Percentiles rank a stretch among this genome's conserved stretches.
Conservation (phyloP, 441 rosid species). For the Manihot esculenta region DNA sequence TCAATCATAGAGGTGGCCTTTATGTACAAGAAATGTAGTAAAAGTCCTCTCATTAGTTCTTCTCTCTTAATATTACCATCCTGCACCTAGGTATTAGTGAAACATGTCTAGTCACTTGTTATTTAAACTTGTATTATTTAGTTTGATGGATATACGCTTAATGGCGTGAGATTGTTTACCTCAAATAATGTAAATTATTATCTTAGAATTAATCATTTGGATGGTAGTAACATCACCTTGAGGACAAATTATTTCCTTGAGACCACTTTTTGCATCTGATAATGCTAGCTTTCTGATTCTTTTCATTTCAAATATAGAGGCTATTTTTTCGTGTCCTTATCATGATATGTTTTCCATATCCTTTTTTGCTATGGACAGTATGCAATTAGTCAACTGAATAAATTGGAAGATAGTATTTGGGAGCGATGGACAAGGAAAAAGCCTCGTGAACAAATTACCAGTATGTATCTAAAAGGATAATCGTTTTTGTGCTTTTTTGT, state of each 20-base stretch:
- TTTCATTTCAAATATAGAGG: neutral
- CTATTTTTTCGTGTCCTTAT: neutral
- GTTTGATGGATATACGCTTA: neutral
- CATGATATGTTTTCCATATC: slow-evolving; percentile 11
- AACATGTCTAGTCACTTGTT: neutral
- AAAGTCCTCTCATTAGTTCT: neutral
- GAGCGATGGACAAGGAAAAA: slow-evolving; percentile 71
- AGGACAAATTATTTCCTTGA: neutral
- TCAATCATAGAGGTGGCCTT: neutral
- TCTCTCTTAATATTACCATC: neutral
- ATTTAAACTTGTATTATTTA: neutral
- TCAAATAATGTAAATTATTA: neutral
- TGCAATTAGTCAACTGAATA: slow-evolving; percentile 91
- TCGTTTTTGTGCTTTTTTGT: slow-evolving; percentile 8
- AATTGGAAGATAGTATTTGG: slow-evolving; percentile 93
- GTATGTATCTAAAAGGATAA: slow-evolving; percentile 46
- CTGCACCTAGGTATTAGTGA: neutral
- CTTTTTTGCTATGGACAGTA: slow-evolving; percentile 53
- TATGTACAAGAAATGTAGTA: neutral
- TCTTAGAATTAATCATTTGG: neutral
- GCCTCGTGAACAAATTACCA: slow-evolving; percentile 58
- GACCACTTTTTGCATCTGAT: neutral
- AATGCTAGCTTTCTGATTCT: slow-evolving; percentile 14
- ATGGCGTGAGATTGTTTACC: neutral
- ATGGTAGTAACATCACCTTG: neutral